Percentiles rank a stretch among this genome's conserved stretches.
Conservation (phyloP, 306 rosid species). For the Vicia sativa region DNA sequence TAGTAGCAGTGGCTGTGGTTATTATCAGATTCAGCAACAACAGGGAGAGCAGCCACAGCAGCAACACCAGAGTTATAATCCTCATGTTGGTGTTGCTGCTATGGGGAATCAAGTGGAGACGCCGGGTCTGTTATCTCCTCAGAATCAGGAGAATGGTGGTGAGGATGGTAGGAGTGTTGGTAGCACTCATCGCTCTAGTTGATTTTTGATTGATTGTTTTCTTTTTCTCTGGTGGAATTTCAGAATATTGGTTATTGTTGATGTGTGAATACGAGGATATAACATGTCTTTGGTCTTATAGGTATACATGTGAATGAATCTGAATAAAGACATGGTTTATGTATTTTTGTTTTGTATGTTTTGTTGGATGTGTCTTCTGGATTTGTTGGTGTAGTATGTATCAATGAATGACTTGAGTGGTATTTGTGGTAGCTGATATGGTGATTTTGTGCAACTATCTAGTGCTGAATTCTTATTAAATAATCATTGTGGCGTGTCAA, state of each 20-base stretch:
- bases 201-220: not conserved
- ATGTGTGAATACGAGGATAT: not conserved
- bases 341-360: not conserved
- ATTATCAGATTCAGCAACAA: slow-evolving; percentile 47
- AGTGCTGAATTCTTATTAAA: too few relatives aligned
- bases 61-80: not conserved
- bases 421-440: not conserved
- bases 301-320: not conserved
- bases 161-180: slow-evolving; percentile 16
- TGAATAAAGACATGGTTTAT: not conserved
- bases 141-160: slow-evolving; percentile 1
- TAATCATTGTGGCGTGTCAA: too few relatives aligned
- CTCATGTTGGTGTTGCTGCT: not conserved
- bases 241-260: not conserved
- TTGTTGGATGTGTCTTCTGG: not conserved
- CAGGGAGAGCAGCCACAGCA: not conserved
- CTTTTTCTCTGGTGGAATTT: not conserved
- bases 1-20: not conserved
- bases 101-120: not conserved
- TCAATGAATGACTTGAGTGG: not conserved
- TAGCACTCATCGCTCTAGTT: slow-evolving; percentile 7
- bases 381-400: not conserved
- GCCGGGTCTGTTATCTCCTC: not conserved
- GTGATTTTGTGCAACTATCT: too few relatives aligned
- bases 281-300: not conserved